Evolutionary conservation across 768 basidiomycete species (phyloP), one percentile per base, ranked within the genome.

Genomic region (Erythrobasidium yunnanense): DNA sequence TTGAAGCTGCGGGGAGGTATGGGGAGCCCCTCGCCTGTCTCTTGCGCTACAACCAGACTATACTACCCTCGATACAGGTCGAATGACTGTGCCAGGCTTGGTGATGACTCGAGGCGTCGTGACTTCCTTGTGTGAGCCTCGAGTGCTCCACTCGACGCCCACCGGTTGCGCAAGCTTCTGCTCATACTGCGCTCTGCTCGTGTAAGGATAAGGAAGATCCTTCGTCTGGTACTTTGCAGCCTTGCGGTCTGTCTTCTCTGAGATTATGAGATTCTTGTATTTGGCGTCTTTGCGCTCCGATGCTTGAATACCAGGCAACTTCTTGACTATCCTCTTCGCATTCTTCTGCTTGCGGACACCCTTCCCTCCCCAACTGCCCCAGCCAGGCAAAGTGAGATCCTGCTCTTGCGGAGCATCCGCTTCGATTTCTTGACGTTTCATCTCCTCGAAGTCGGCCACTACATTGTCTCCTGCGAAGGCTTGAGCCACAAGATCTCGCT

Each of bases 401-500:
- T 91, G 82, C 68, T 88, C 85, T 42, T 79, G 81, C 0, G 95
- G 92, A 0, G 91, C 92, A 74, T 96, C 91, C 22, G 81, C 82
- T 45, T 87, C 85, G 18, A 89, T 84, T 77, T 91, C 89, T 47
- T 81, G 81, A 52, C 82, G 81, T 75, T 97, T 97, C 35, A 84
- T 82, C 66, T 85, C 85, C 70, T 84, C 85, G 73, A 99, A 99
- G 60, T 87, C 86, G 77, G 87, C 84, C 4, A 95, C 84, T 32
- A 97, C 93, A 70, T 97, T 89, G 76, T 99, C 95, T 1, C 90
- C 92, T 1, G 92, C 93, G 78, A 99, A 99, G 0, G 95, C 95
- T 60, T 84, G 84, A 0, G 91, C 88, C 13, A 99, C 91, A 13
- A 97, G 80, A 70, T 97, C 90, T 38, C 88, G 81, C 75, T 97